Evolutionary conservation across 2,329 filamentous ascomycete genomes (phyloP).

Genomic region (Aspergillus chevalieri): DNA sequence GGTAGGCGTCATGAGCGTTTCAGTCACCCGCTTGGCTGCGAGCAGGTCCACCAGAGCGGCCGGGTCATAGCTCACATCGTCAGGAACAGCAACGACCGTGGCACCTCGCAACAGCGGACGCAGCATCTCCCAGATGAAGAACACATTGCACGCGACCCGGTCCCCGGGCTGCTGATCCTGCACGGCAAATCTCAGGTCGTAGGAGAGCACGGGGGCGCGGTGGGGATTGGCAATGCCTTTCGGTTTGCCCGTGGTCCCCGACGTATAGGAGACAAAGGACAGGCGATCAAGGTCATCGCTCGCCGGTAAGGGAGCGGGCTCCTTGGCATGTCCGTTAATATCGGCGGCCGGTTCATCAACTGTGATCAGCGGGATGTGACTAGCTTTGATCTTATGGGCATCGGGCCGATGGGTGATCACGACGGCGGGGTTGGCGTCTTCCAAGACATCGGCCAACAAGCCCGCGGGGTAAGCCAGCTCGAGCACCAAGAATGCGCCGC

Average conservation of each 20-base stretch:
- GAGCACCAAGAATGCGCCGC: slow-evolving; percentile 72
- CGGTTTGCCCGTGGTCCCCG: slow-evolving; percentile 70
- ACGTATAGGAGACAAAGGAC: slow-evolving; percentile 75
- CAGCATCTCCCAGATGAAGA: slow-evolving; percentile 80
- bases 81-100: slow-evolving; percentile 68
- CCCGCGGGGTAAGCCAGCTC: slow-evolving; percentile 72
- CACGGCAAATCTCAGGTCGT: slow-evolving; percentile 64
- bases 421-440: slow-evolving; percentile 66
- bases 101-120: slow-evolving; percentile 70
- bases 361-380: slow-evolving; percentile 53
- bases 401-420: slow-evolving; percentile 64
- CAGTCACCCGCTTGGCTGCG: slow-evolving; percentile 60
- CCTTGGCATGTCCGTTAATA: slow-evolving; percentile 37
- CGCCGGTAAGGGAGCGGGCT: slow-evolving; percentile 48
- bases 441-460: slow-evolving; percentile 67
- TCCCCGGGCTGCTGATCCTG: slow-evolving; percentile 66
- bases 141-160: slow-evolving; percentile 80
- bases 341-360: slow-evolving; percentile 48
- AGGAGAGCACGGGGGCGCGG: slow-evolving; percentile 65
- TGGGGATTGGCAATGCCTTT: slow-evolving; percentile 79
- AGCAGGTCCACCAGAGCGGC: slow-evolving; percentile 66
- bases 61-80: slow-evolving; percentile 72
- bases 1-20: slow-evolving; percentile 79
- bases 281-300: slow-evolving; percentile 67
- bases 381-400: slow-evolving; percentile 57